Evolutionary conservation across 768 basidiomycete genomes (phyloP).

Genomic region (Clathrus columnatus): DNA sequence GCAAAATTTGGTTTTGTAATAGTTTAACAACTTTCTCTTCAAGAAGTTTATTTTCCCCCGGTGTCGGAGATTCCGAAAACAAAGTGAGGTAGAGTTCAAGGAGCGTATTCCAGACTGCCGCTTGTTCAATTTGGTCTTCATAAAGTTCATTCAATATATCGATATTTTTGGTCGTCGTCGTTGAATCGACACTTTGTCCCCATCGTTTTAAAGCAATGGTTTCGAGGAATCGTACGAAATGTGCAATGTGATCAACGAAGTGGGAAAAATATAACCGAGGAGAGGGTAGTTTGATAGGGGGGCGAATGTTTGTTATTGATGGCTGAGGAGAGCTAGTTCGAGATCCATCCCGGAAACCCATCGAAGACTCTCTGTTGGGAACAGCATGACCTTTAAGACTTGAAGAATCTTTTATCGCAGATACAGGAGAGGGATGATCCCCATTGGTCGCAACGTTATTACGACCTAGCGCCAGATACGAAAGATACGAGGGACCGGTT

Average conservation of each 20-base stretch:
- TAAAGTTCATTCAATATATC: conserved; percentile 33
- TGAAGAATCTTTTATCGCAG: conserved; percentile 11
- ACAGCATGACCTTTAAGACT: conserved; percentile 21
- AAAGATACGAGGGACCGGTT: conserved; percentile 58
- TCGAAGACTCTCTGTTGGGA: conserved; percentile 28
- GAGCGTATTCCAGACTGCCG: conserved; percentile 91
- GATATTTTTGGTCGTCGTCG: conserved; percentile 12
- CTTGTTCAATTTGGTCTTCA: conserved; percentile 57
- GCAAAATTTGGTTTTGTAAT: conserved; percentile 46
- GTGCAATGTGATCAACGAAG: conserved; percentile 79
- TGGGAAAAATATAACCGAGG: conserved; percentile 87
- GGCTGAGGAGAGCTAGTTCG: conserved; percentile 22
- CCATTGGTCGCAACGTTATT: conserved; percentile 28
- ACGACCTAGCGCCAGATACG: conserved; percentile 70
- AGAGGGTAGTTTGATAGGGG: conserved; percentile 48
- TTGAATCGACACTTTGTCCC: conserved; percentile 55
- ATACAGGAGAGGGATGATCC: neutral
- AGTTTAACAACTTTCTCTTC: conserved; percentile 66
- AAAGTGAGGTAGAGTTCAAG: conserved; percentile 83
- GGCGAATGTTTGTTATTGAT: conserved; percentile 14
- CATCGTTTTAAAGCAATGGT: conserved; percentile 72
- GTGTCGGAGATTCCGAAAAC: conserved; percentile 22
- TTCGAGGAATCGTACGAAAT: conserved; percentile 85
- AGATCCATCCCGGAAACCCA: conserved; percentile 29
- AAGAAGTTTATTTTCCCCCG: conserved; percentile 21